Conservation (phyloP, 2,329 filamentous ascomycete species). For the Pochonia chlamydosporia region DNA sequence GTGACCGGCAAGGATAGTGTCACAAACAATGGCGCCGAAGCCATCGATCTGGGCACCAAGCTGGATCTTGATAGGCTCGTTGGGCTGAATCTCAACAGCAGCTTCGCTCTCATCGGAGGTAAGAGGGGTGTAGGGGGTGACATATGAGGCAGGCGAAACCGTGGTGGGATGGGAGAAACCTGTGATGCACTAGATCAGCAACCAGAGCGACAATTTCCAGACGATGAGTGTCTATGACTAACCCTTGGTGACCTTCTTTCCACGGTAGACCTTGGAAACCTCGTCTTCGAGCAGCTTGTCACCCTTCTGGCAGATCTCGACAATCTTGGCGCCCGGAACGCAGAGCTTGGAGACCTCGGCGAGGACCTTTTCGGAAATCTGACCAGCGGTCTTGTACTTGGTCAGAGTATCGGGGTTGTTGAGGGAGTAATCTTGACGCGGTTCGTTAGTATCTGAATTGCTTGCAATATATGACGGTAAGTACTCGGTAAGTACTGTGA, state of each 20-base stretch:
- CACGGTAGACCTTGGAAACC: constrained; percentile 92
- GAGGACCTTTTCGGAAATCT: constrained; percentile 94
- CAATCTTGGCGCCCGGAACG: constrained; percentile 83
- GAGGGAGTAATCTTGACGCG: constrained; percentile 69
- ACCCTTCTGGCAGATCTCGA: constrained; percentile 90
- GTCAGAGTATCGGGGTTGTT: constrained; percentile 92
- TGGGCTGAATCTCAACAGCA: constrained; percentile 68
- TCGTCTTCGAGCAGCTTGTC: constrained; percentile 94
- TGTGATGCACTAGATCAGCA: constrained; percentile 25
- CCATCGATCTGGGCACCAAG: constrained; percentile 98
- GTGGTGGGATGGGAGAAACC: constrained; percentile 92
- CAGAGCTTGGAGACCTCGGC: constrained; percentile 72
- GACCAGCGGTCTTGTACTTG: constrained; percentile 96
- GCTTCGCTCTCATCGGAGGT: constrained; percentile 83
- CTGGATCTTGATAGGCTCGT: constrained; percentile 93
- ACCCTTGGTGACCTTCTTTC: constrained; percentile 96
- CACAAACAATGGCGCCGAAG: constrained; percentile 92
- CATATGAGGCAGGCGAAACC: constrained; percentile 85
- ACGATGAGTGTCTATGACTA: constrained; percentile 21
- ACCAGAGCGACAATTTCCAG: background rate
- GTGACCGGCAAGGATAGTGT: constrained; percentile 73
- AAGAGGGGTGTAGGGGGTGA: constrained; percentile 95
- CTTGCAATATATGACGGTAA: background rate
- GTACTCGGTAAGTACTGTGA: background rate
- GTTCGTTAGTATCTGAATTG: constrained; percentile 2